Percentiles rank a stretch among this genome's conserved stretches.
phyloP scores from a whole-genome alignment of 2,329 filamentous ascomycete genomes.

The Bipolaris gigantea region DNA sequence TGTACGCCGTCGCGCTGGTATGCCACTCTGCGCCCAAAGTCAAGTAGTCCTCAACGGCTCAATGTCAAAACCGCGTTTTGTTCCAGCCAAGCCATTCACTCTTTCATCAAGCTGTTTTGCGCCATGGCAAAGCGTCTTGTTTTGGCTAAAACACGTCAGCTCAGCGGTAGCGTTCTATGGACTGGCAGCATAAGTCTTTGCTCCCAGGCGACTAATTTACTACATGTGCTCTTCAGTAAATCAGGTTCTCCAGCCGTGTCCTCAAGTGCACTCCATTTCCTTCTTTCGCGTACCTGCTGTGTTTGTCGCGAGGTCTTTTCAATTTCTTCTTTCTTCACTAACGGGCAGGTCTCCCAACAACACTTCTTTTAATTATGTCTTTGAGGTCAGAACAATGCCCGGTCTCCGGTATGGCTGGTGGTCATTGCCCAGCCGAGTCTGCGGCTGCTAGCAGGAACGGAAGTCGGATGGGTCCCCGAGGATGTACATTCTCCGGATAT shows the following conservation, averaged over 20 bases:
- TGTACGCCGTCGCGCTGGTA: not conserved
- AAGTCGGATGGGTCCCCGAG: slow-evolving; percentile 23
- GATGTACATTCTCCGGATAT: slow-evolving; percentile 32
- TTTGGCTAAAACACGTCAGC: slow-evolving; percentile 1
- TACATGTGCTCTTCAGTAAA: not conserved
- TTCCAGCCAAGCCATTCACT: slow-evolving; percentile 2
- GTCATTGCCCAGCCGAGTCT: slow-evolving; percentile 19
- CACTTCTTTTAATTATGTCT: slow-evolving; percentile 3
- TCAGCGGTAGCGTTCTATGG: not conserved
- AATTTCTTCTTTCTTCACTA: not conserved
- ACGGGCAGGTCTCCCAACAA: slow-evolving; percentile 4
- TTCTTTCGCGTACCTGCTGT: not conserved
- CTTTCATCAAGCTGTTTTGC: slow-evolving; percentile 1
- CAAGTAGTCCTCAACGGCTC: not conserved
- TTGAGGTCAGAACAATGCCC: slow-evolving; percentile 22
- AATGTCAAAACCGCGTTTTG: slow-evolving; percentile 1
- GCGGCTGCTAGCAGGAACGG: slow-evolving; percentile 15
- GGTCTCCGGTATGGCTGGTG: slow-evolving; percentile 20
- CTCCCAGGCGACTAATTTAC: not conserved
- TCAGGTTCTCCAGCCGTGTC: not conserved
- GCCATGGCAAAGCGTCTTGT: slow-evolving; percentile 2
- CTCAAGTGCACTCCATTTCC: not conserved
- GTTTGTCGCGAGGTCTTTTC: not conserved
- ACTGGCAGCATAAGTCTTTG: not conserved
- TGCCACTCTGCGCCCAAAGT: not conserved